Evolutionary conservation across 176 grass and related monocot genomes (phyloP), one percentile per base, ranked within the genome.

Genomic region (Aechmea fasciata): DNA sequence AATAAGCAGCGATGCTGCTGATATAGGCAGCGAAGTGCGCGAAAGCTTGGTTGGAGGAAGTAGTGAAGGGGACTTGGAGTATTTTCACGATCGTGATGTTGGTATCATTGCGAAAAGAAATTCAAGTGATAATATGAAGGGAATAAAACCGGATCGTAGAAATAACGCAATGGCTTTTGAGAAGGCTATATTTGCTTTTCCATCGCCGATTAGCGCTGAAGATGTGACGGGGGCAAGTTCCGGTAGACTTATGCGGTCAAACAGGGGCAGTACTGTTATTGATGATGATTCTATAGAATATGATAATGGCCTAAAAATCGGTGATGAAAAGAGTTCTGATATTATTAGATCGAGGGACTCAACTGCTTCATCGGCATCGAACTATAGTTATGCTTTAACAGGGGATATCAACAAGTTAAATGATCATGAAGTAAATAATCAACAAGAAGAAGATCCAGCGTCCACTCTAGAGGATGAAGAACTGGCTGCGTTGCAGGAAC

Each of bases 31-130:
- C 73, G 95, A 99, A 84, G 87, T 99, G 63, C 89, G 87, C 61
- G 89, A 93, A 79, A 99, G 90, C 77, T 74, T 99, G 82, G 80
- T 99, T 68, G 90, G 95, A 87, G 95, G 89, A 77, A 97, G 90
- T 71, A 93, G 95, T 82, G 95, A 93, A 83, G 95, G 89, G 29
- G 95, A 96, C 70, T 82, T 90, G 29, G 87, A 92, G 69, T 88
- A 80, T 69, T 85, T 92, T 50, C 81, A 82, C 1, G 89, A 85
- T 68, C 76, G 72, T 66, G 86, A 84, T 87, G 77, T 78, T 53
- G 81, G 72, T 50, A 47, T 90, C 75, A 84, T 81, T 75, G 84
- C 81, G 28, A 89, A 80, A 77, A 85, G 76, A 47, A 69, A 80
- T 54, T 75, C 75, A 66, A 79, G 75, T 61, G 85, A 84, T 79